These are phyloP conservation scores for Orbilia quercus DNA, from an alignment of 2,329 filamentous ascomycete genomes.

Conservation along the genomic window DNA sequence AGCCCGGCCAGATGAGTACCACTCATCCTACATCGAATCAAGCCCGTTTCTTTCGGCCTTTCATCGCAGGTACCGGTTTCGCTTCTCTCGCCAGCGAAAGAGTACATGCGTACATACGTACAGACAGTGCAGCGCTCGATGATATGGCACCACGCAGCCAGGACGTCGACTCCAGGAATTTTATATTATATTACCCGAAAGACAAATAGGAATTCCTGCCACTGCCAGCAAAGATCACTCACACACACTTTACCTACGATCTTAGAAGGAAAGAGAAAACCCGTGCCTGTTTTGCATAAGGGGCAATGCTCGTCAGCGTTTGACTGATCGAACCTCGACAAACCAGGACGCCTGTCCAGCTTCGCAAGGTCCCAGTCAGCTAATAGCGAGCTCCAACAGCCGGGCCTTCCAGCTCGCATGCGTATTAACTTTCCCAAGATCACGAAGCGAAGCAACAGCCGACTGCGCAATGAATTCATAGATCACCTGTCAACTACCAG, in stretches of 20 bases:
- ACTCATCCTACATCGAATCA: constrained; percentile 17
- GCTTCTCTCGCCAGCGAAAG: constrained; percentile 4
- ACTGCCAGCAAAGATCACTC: constrained; percentile 35
- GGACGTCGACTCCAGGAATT: constrained; percentile 16
- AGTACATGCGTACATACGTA: no score
- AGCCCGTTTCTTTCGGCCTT: constrained; percentile 1
- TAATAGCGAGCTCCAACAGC: constrained; percentile 27
- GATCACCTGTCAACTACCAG: constrained; percentile 44
- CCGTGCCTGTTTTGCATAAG: constrained; percentile 24
- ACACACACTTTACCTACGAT: no score
- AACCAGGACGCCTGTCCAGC: background rate
- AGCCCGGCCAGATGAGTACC: constrained; percentile 50
- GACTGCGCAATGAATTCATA: constrained; percentile 33
- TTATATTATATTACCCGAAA: constrained; percentile 54
- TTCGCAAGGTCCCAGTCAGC: background rate
- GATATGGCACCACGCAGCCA: background rate
- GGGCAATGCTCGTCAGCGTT: constrained; percentile 29
- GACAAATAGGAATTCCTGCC: constrained; percentile 50
- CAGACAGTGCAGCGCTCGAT: background rate
- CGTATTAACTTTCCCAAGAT: constrained; percentile 52
- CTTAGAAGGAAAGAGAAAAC: no score
- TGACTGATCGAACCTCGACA: constrained; percentile 1
- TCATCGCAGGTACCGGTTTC: constrained; percentile 11
- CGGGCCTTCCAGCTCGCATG: constrained; percentile 8
- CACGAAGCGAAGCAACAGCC: constrained; percentile 13